Base-by-base conservation (phyloP, 2,329 filamentous ascomycete species). In the Cladosporium sp. region DNA sequence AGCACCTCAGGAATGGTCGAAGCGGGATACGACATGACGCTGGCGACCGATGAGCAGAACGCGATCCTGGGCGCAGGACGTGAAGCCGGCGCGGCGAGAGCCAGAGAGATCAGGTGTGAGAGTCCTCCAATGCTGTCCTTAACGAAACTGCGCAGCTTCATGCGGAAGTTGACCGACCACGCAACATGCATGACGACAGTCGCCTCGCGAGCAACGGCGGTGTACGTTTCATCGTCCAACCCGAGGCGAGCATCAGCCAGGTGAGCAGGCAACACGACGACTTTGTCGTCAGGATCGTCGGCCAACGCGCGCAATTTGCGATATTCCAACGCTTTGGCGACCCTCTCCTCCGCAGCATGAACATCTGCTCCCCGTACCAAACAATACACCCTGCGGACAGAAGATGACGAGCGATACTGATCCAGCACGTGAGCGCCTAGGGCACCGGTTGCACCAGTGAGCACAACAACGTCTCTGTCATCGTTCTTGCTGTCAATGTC, bases 161-260 rank as follows among this genome's bases (percentile, higher is more conserved):
- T 78, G 29, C 82, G 83, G 77, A 89, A 89, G 74, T 89, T 89
- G 21, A 89, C 88, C 1, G 84, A 80, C 88, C 88, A 89, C 23
- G 87, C 87, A 8, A 87, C 80, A 72, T 89, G 87, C 64, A 91
- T 82, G 21, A 91, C 79, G 2, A 81, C 74, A 1, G 83, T 84
- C 1, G 80, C 75, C 65, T 82, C 76, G 3, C 69, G 67, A 0
- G 78, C 76, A 1, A 88, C 71, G 2, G 73, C 66, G 2, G 75
- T 65, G 71, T 85, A 84, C 7, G 76, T 71, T 0, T 76, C 70
- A 1, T 73, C 66, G 3, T 76, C 71, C 1, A 89, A 75, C 1
- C 86, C 86, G 1, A 89, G 79, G 8, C 74, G 71, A 2, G 75
- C 29, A 5, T 84, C 74, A 5, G 80, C 78, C n/a, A 89, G 76